phyloP scores from a whole-genome alignment of 495 filamentous ascomycete genomes.

The Melanomma pulvis-pyrius region DNA sequence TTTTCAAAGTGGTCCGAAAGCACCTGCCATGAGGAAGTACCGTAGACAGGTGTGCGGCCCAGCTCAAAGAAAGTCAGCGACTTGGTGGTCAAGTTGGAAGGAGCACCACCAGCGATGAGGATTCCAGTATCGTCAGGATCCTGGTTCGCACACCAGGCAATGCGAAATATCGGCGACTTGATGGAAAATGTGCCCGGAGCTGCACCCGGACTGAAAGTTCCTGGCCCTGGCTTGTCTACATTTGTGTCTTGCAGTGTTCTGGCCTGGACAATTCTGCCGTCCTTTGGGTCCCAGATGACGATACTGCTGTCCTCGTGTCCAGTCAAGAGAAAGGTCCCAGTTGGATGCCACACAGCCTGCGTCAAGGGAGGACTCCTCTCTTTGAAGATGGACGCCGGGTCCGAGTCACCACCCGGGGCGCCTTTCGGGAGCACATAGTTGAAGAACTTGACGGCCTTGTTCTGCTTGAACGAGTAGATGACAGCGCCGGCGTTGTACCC shows the following conservation, averaged over 20 bases:
- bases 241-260: conserved; percentile 73
- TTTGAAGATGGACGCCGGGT: conserved; percentile 54
- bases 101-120: conserved; percentile 78
- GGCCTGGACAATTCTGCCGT: conserved; percentile 82
- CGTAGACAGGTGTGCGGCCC: conserved; percentile 83
- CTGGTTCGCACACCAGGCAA: conserved; percentile 88
- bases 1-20: conserved; percentile 75
- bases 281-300: conserved; percentile 93
- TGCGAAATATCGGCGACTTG: conserved; percentile 71
- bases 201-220: conserved; percentile 49
- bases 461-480: conserved; percentile 90
- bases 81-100: conserved; percentile 63
- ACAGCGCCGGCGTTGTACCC: conserved; percentile 86
- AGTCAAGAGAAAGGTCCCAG: conserved; percentile 85
- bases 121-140: conserved; percentile 92
- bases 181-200: conserved; percentile 53
- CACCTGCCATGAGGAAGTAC: conserved; percentile 85
- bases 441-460: conserved; percentile 72
- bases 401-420: conserved; percentile 81
- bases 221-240: conserved; percentile 63
- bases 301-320: conserved; percentile 87
- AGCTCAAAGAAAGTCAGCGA: conserved; percentile 88
- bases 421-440: conserved; percentile 79
- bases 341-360: conserved; percentile 90
- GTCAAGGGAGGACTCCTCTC: conserved; percentile 70